Percentiles rank a stretch among this genome's conserved stretches.
Evolutionary conservation across 2,329 filamentous ascomycete species (phyloP).

Genomic region (Colletotrichum sp.): DNA sequence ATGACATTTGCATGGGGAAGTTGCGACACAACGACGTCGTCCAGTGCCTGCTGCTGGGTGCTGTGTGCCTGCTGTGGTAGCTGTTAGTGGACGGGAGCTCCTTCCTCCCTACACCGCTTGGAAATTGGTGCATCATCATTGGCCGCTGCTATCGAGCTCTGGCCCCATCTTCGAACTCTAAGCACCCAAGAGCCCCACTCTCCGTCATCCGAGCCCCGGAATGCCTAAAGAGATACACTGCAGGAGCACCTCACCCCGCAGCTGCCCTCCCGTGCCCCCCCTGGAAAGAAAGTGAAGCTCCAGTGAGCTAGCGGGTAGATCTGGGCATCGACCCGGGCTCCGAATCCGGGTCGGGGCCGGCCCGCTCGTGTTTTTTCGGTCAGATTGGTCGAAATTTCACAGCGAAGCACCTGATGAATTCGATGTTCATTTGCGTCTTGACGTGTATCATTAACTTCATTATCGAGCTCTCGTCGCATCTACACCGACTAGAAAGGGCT

Average conservation of each 20-base stretch:
- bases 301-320: not conserved
- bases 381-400: not conserved
- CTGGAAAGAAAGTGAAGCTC: not conserved
- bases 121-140: not conserved
- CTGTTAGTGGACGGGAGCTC: not conserved
- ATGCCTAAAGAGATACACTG: not conserved
- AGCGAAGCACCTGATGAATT: accelerated
- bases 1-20: not conserved
- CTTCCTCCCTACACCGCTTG: not conserved
- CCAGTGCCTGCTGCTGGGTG: not conserved
- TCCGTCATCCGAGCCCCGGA: not conserved
- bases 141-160: not conserved
- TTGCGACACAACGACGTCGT: not conserved
- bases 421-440: not conserved
- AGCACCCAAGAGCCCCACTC: not conserved
- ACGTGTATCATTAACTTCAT: not conserved
- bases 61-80: not conserved
- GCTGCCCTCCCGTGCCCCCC: not conserved
- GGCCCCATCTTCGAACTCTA: not conserved
- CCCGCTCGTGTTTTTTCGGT: not conserved
- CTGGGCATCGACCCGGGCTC: not conserved
- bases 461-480: not conserved
- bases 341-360: not conserved
- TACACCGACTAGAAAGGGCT: not conserved
- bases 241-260: not conserved